Base-by-base conservation (phyloP, 108 stramenopile species). In the Nitzschia sp. region DNA sequence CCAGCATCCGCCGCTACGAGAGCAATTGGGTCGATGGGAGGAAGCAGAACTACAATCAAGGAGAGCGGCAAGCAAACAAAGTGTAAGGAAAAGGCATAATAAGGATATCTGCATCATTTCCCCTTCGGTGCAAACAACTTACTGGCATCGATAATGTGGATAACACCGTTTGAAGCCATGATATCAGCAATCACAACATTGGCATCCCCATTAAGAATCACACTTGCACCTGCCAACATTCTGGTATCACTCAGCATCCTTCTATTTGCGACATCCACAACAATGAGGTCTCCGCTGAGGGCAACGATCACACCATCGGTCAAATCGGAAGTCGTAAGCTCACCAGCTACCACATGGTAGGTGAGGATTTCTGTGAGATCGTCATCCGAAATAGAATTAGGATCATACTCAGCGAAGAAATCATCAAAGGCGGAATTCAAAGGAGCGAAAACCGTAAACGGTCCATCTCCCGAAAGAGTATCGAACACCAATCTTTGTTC, bases 371-470 rank as follows among this genome's bases (percentile, higher is more conserved):
- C 48, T 4, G 48, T 50, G 17, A 50, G 19, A n/a, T 50, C 48
- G 9, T 16, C 48, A 50, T 11, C 17, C 9, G 48, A n/a, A 22
- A 50, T 11, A 19, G 48, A 4, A 22, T 4, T 21, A 21, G 48
- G 17, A 50, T 50, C 48, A 11, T 56, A 62, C 11, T 47, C 67
- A 1, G 34, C 61, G 53, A 73, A 71, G 21, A 81, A 60, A 0
- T 58, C 54, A 8, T 41, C 79, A 53, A 85, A 85, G 0, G 81
- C 85, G 0, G 38, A 71, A 65, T 85, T 66, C 34, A 68, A 71
- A 27, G 85, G 85, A 27, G 81, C 85, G 35, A 74, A 74, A 8
- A 74, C 15, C 8, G 73, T 74, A 22, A 67, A 58, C 19, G 62
- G 32, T 23, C 53, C 63, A 21, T 66, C 64, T 13, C 60, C 60